Conservation (phyloP, 78 protist genomes). For the Guillardia theta region DNA sequence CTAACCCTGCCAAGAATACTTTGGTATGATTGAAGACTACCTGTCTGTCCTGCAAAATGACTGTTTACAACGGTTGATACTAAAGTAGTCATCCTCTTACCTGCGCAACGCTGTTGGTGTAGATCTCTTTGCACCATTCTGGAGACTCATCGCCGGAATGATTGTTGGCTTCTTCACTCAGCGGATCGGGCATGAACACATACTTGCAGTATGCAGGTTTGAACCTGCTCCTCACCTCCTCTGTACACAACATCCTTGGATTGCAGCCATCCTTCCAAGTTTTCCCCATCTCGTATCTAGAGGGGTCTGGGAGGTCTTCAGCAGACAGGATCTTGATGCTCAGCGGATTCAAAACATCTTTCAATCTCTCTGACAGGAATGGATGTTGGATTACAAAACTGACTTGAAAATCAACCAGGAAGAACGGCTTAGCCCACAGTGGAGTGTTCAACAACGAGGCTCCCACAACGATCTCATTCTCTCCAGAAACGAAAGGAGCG, state of each 20-base stretch:
- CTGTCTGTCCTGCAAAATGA: not conserved
- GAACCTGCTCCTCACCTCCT: not conserved
- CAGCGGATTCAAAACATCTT: not conserved
- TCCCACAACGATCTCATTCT: not conserved
- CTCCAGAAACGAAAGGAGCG: not conserved
- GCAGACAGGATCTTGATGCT: constrained; percentile 12
- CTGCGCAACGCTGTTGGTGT: not conserved
- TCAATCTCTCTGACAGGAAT: not conserved
- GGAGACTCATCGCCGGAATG: not conserved
- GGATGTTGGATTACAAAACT: not conserved
- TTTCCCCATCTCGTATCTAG: not conserved
- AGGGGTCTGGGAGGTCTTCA: not conserved
- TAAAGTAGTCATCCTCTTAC: no score
- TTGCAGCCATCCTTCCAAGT: not conserved
- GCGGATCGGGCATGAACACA: not conserved
- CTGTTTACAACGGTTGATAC: no score
- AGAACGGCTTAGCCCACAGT: not conserved
- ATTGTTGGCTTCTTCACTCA: not conserved
- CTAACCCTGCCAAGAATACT: not conserved
- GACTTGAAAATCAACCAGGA: not conserved
- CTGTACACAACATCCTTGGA: not conserved
- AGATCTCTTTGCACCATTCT: not conserved
- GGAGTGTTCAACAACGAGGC: not conserved
- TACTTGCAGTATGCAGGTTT: not conserved
- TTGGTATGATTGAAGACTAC: not conserved